Percentiles rank a stretch among this genome's conserved stretches.
These are phyloP conservation scores for Podila clonocystis DNA, from an alignment of 192 early-diverging fungal genomes.

Conservation along the genomic window DNA sequence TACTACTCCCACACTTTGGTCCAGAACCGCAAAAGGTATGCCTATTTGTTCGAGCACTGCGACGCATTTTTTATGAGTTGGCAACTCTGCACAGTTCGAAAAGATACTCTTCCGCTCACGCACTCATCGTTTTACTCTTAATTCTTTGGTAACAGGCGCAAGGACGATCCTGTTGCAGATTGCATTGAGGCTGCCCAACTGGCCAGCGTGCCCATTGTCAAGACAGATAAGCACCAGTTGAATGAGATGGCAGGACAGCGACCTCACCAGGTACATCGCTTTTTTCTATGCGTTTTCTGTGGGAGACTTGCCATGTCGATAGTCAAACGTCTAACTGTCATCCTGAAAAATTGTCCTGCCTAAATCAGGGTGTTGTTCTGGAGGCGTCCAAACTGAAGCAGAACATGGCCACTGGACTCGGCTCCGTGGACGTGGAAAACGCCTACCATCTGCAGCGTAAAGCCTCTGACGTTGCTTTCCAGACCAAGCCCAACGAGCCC, in stretches of 20 bases:
- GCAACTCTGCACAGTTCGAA: no score
- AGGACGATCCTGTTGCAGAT: constrained; percentile 26
- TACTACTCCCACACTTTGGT: constrained; percentile 13
- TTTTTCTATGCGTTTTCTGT: not conserved
- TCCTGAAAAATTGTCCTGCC: not conserved
- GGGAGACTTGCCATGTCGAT: not conserved
- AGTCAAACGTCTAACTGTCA: no score
- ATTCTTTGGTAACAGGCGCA: not conserved
- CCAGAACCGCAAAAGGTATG: constrained; percentile 47
- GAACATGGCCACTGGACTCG: constrained; percentile 7
- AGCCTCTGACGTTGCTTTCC: not conserved
- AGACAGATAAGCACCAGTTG: constrained; percentile 53
- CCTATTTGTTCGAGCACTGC: not conserved
- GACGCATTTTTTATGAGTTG: no score
- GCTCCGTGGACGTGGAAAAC: constrained; percentile 11
- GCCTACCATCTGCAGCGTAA: not conserved
- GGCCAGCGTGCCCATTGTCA: constrained; percentile 23
- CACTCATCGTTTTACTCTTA: not conserved
- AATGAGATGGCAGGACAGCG: constrained; percentile 57
- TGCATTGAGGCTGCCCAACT: constrained; percentile 17
- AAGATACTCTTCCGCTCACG: no score
- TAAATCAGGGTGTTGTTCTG: constrained; percentile 58
- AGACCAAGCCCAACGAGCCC: constrained; percentile 2
- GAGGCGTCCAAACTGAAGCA: constrained; percentile 45
- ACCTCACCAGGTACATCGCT: constrained; percentile 58